phyloP scores from a whole-genome alignment of 306 rosid species.

The Trifolium subterraneum region DNA sequence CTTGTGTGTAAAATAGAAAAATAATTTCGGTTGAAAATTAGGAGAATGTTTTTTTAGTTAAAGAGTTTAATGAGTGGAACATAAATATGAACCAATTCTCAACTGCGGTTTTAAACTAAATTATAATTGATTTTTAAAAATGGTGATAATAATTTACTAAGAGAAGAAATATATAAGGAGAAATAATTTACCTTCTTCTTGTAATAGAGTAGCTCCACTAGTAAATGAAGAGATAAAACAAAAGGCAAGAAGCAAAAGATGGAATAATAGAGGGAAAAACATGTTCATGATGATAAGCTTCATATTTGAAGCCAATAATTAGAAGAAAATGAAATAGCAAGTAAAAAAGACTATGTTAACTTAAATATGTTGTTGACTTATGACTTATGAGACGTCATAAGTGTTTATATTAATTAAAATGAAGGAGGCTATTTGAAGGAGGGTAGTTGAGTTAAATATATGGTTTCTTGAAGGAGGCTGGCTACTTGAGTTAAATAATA shows the following conservation, averaged over 20 bases:
- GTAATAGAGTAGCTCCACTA: slow-evolving; percentile 36
- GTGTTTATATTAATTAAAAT: background rate
- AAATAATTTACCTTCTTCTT: slow-evolving; percentile 48
- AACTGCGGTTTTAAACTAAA: too few relatives aligned
- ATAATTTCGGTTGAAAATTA: too few relatives aligned
- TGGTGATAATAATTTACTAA: background rate
- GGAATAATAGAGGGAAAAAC: slow-evolving; percentile 5
- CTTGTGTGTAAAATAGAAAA: too few relatives aligned
- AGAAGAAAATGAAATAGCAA: background rate
- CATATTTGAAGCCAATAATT: slow-evolving; percentile 2
- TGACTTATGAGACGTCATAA: background rate
- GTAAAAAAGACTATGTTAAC: background rate
- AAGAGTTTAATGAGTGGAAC: too few relatives aligned
- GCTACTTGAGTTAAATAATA: slow-evolving; percentile 34
- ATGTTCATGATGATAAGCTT: slow-evolving; percentile 27
- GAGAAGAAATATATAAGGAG: background rate
- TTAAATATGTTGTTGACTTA: background rate
- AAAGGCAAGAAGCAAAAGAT: slow-evolving; percentile 33
- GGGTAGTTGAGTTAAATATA: slow-evolving; percentile 6
- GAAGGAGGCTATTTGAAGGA: background rate
- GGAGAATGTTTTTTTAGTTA: too few relatives aligned
- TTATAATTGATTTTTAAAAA: too few relatives aligned
- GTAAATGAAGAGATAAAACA: slow-evolving; percentile 28
- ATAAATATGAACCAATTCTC: too few relatives aligned
- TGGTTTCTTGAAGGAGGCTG: background rate